phyloP scores from a whole-genome alignment of 2,329 filamentous ascomycete genomes.

The Westerdykella ornata region DNA sequence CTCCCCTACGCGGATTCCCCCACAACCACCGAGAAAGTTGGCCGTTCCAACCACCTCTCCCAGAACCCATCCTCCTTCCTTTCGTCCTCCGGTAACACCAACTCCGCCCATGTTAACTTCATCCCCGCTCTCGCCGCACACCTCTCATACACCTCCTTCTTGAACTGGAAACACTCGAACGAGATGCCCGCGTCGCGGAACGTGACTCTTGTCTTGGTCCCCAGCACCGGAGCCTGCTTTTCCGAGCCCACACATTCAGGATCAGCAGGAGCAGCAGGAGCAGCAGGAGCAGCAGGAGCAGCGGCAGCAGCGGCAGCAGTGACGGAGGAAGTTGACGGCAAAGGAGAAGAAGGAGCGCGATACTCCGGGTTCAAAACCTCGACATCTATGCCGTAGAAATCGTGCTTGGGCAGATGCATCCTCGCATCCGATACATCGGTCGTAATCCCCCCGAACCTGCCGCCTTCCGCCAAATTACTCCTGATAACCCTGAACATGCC shows the following conservation, averaged over 20 bases:
- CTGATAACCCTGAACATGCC: conserved; percentile 22
- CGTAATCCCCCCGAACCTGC: conserved; percentile 20
- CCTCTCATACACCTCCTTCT: conserved; percentile 21
- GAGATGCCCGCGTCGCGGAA: conserved; percentile 12
- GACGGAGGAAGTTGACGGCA: no score
- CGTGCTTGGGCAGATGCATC: conserved; percentile 12
- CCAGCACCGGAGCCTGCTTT: conserved; percentile 9
- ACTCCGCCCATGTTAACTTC: conserved; percentile 15
- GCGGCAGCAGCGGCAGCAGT: no score
- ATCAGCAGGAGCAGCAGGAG: no score
- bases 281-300: no score
- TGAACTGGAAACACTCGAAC: conserved; percentile 26
- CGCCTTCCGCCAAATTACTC: conserved; percentile 10
- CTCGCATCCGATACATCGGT: conserved; percentile 17
- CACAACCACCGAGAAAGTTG: conserved; percentile 19
- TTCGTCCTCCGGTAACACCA: conserved; percentile 23
- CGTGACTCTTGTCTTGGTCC: conserved; percentile 19
- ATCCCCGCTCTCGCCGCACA: conserved; percentile 19
- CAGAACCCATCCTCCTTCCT: conserved; percentile 17
- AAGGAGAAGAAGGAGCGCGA: neutral
- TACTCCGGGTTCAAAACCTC: conserved; percentile 17
- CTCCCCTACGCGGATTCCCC: no score
- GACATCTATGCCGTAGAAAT: conserved; percentile 22
- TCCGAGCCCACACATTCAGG: no score
- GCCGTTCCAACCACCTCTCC: conserved; percentile 16